Evolutionary conservation across 1,139 yeast genomes (phyloP), one percentile per base, ranked within the genome.

Genomic region (Geotrichum carabidarum): DNA sequence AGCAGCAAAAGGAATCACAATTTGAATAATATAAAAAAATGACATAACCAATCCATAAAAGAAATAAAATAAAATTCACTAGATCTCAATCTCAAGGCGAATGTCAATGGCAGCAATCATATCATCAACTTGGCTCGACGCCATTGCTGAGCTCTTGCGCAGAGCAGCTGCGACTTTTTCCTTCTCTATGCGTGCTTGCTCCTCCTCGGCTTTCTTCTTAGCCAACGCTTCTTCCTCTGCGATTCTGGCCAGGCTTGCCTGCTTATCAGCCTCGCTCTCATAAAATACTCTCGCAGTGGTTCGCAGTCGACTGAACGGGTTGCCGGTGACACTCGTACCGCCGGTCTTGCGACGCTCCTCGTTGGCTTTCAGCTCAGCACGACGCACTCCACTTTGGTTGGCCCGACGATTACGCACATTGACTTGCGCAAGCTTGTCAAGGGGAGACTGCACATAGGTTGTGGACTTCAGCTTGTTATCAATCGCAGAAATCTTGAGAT

Each of bases 261-360:
- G 61, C 63, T 58, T 54, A 6, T 57, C 54, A 4, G 50, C 57
- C 17, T 43, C 55, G n/a, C 68, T 57, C 59, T 78, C 77, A 60
- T 91, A 90, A 70, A 89, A 91, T 59, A 89, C 83, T 65, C 87
- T 81, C 0, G 97, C 87, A 58, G 82, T 84, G 0, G 97, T 91
- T 68, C 89, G 85, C 65, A 93, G 78, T 68, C 98, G 80, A 59
- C 89, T 83, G 70, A 93, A 93, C 36, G 99, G 98, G 73, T 93
- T 95, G 8, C 85, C 81, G 52, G 74, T 78, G 17, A 74, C 73
- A 35, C 75, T 77, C 48, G 73, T 74, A 36, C 64, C 58, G 40
- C 67, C 69, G 1, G 77, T 73, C 57, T 77, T 71, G 63, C 84
- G 80, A 55, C 84, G 76, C 63, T 77, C 77, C 59, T 81, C 86